Evolutionary conservation across 805 yeast genomes (phyloP).

Genomic region (Pichia kluyveri): DNA sequence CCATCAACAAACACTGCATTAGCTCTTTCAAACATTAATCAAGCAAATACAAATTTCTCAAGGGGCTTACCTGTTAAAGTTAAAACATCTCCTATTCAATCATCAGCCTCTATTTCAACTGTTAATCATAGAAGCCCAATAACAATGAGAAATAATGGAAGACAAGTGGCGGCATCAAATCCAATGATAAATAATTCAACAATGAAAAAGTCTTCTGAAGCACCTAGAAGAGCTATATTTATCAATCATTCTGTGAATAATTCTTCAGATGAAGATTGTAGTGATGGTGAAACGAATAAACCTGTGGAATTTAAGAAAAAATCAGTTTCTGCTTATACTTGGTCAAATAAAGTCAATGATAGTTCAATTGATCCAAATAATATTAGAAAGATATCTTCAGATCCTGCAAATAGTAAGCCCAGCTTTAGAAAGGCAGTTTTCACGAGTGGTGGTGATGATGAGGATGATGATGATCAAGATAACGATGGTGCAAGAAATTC

Average conservation of each 20-base stretch:
- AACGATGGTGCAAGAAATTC: background rate
- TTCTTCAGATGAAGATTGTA: background rate
- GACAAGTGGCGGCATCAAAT: background rate
- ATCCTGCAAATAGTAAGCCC: background rate
- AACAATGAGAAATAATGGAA: background rate
- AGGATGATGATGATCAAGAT: slow-evolving; percentile 1
- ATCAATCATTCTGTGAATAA: background rate
- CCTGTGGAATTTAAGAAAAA: slow-evolving; percentile 5
- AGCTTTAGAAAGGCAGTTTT: background rate
- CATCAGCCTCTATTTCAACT: background rate
- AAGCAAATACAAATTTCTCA: background rate
- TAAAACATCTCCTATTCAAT: background rate
- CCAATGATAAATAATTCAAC: background rate
- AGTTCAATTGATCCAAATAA: background rate
- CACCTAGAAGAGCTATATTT: background rate
- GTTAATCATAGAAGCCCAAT: background rate
- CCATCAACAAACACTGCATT: background rate
- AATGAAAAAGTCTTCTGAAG: background rate
- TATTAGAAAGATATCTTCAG: background rate
- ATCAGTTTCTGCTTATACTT: background rate
- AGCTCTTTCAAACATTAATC: background rate
- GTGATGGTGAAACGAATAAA: background rate
- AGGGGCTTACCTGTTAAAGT: slow-evolving; percentile 1
- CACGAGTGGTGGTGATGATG: slow-evolving; percentile 2
- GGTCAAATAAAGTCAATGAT: background rate